phyloP scores from a whole-genome alignment of 2,329 filamentous ascomycete species.

The Scorias spongiosa region DNA sequence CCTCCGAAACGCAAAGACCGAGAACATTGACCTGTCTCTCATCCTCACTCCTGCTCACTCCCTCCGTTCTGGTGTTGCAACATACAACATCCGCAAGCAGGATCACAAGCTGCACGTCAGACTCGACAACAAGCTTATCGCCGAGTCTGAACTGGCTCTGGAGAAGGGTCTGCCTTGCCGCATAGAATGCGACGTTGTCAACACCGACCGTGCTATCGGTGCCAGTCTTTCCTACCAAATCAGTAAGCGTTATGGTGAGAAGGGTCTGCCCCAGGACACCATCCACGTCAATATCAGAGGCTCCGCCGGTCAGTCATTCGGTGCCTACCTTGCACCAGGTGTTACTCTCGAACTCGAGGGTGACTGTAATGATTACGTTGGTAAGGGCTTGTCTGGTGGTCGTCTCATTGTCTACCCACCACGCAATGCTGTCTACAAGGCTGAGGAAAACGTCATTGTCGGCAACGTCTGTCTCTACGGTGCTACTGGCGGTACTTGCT shows the following conservation, averaged over 20 bases:
- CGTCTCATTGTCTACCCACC: slow-evolving; percentile 88
- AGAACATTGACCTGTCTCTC: slow-evolving; percentile 83
- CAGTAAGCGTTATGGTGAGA: slow-evolving; percentile 80
- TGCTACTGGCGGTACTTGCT: slow-evolving; percentile 78
- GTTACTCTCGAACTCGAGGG: slow-evolving; percentile 90
- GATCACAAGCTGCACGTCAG: slow-evolving; percentile 87
- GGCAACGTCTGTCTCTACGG: slow-evolving; percentile 94
- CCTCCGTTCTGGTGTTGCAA: slow-evolving; percentile 82
- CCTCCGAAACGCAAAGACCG: slow-evolving; percentile 71
- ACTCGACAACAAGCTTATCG: slow-evolving; percentile 92
- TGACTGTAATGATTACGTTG: slow-evolving; percentile 92
- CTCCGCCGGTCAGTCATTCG: slow-evolving; percentile 91
- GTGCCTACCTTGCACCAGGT: slow-evolving; percentile 83
- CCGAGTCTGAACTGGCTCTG: slow-evolving; percentile 82
- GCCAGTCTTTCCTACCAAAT: slow-evolving; percentile 93
- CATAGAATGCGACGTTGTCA: slow-evolving; percentile 91
- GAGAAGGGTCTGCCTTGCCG: slow-evolving; percentile 87
- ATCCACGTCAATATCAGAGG: slow-evolving; percentile 95
- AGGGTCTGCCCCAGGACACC: slow-evolving; percentile 77
- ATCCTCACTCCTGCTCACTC: slow-evolving; percentile 94
- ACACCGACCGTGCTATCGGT: slow-evolving; percentile 87
- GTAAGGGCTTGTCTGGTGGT: slow-evolving; percentile 87
- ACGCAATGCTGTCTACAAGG: slow-evolving; percentile 79
- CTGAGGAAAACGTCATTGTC: slow-evolving; percentile 86
- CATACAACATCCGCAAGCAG: slow-evolving; percentile 95